phyloP scores from a whole-genome alignment of 2,329 filamentous ascomycete genomes.

The Amauroascus niger region DNA sequence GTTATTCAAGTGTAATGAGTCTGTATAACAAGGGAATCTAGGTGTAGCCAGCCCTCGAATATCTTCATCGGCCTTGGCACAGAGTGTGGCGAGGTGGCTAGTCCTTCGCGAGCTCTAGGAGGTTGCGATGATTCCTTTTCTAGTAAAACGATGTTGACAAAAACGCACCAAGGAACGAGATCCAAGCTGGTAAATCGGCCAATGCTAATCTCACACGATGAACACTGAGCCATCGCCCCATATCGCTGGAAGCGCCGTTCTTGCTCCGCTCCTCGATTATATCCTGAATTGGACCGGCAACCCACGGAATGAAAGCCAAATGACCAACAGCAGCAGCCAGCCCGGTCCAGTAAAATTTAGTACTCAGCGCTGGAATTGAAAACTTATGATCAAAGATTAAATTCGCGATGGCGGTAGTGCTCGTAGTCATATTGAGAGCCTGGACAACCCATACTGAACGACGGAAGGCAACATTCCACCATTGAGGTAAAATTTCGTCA shows the following conservation, averaged over 20 bases:
- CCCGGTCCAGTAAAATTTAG: conserved; percentile 15
- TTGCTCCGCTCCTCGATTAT: conserved; percentile 12
- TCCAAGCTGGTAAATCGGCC: conserved; percentile 16
- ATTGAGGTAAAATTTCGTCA: conserved; percentile 34
- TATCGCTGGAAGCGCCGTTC: conserved; percentile 8
- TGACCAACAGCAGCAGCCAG: conserved; percentile 14
- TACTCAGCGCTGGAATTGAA: conserved; percentile 8
- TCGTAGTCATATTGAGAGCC: conserved; percentile 13
- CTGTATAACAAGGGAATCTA: no score
- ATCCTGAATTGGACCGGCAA: conserved; percentile 13
- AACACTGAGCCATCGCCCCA: conserved; percentile 16
- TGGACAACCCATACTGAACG: conserved; percentile 22
- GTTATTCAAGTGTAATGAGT: no score
- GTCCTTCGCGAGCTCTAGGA: not conserved
- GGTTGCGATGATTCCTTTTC: not conserved
- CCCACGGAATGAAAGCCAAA: conserved; percentile 16
- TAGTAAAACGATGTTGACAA: conserved; percentile 6
- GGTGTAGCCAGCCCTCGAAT: no score
- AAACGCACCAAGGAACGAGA: conserved; percentile 14
- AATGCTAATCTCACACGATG: conserved; percentile 15
- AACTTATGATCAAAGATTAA: conserved; percentile 2
- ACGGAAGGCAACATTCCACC: conserved; percentile 38
- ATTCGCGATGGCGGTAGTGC: conserved; percentile 13
- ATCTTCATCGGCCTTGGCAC: not conserved
- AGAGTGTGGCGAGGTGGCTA: not conserved